Evolutionary conservation across 1,139 yeast species (phyloP), one percentile per base, ranked within the genome.

Genomic region (Ogataea hybrid): DNA sequence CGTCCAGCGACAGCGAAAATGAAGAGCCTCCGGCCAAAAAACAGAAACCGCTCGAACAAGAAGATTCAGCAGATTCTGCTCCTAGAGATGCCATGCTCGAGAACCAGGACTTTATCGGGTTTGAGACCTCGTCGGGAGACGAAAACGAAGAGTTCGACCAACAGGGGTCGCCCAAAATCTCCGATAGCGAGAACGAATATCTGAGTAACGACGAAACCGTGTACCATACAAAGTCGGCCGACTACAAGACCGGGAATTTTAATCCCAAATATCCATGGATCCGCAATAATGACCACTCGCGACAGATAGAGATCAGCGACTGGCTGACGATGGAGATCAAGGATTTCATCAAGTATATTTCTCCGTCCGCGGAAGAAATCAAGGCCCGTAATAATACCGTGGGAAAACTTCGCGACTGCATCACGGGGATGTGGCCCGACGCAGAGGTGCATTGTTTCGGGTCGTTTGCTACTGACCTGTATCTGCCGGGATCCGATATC

Each of bases 401-500:
- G 14, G 64, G 71, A 32, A 71, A 77, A 34, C 67, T 94, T 30
- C 79, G 84, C 46, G 57, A 62, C 3, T 71, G 78, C 10, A 84
- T 90, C 8, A 58, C 66, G 3, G 56, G 58, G 14, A 69, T 84
- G 43, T 92, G 98, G 97, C 80, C 81, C 1, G 87, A 80, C 48
- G 83, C 95, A 3, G 84, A 83, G 44, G 77, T 85, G 8, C 85
- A 83, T 53, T 96, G 90, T 12, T 92, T 94, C 69, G 99, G 99
- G 0, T 89, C 97, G 0, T 87, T 80, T 62, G 97, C 98, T 0
- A 90, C 98, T 0, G 97, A 90, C 59, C 68, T 94, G 49, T 92
- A 90, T 57, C 69, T 94, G 18, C 98, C 98, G 0, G 96, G 96
- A 1, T 88, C 97, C 0, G 99, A 94, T 69, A 89, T 94, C 27